Base-by-base conservation (phyloP, 345 rosid species). In the Cardamine resedifolia region DNA sequence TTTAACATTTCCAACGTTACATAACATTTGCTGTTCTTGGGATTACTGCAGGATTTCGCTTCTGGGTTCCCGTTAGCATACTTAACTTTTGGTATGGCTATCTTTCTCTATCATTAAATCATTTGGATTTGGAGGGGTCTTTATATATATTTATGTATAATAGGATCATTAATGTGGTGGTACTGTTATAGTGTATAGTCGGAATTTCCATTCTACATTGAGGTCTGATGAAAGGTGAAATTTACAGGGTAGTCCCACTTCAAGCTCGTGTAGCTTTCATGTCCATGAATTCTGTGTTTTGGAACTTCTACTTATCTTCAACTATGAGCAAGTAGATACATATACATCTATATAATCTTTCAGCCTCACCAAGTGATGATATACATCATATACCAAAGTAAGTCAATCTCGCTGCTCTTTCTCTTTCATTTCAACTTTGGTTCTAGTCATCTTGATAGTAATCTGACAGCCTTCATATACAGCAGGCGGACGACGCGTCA, bases 241-340 rank as follows among this genome's bases (percentile, higher is more conserved):
- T 75, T 74, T 73, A 78, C 81, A 94, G 98, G 96, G 81, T 86
- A 66, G 81, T 91, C 31, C 97, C 97, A 58, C 96, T 94, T 81
- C 97, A 91, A 74, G 89, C 96, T 38, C 98, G 92, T 16, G 96
- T 94, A 38, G 98, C 95, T 62, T 94, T 90, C 85, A 89, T 94
- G 98, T 94, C 95, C 49, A 77, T 77, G 78, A 92, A 88, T 21
- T 90, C 98, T 56, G 86, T 94, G 79, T 94, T 94, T 81, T 94
- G 97, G 97, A 94, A 94, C 81, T 94, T 86, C 82, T 87, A 71
- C 86, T 80, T 94, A 70, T 94, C 98, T 41, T 83, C 97, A 76
- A 86, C 91, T 44, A 68, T 94, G 90, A 87, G 83, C 94, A 86
- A 90, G 77, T 90, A 86, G 83, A 65, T 78, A 36, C 72, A 51